Evolutionary conservation across 1,284 basidiomycete genomes (phyloP), one percentile per base, ranked within the genome.

Genomic region (Ceratobasidium sp.): DNA sequence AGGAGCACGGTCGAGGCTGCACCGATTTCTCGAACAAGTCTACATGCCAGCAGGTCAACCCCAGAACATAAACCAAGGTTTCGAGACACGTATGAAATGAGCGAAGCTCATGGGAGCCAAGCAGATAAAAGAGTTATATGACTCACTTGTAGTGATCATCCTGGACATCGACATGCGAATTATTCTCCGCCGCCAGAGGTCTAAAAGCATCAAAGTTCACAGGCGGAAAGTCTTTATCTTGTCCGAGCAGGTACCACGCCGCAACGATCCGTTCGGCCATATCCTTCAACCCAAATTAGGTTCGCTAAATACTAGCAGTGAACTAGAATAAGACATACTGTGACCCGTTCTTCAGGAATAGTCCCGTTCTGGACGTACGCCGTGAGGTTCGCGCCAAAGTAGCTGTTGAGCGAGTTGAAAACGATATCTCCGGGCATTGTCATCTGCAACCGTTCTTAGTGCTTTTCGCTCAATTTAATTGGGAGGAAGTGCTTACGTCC

Each of bases 1-100:
- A 97, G 87, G 38, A 97, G 86, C 10, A 96, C 92, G 1, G 91
- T 92, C 60, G 92, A 92, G 0, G 92, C 92, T 0, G 91, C 89
- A 16, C 92, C 94, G 44, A 96, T 90, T 82, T 93, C 87, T 41
- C 93, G 88, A 12, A 95, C 92, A 48, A 94, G 81, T 48, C 71
- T 77, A 50, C 38, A 38, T 8, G 38, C 38, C 38, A 38, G 38
- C 38, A 38, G 38, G 38, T 38, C 8, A 38, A 38, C 8, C n/a
- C n/a, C n/a, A n/a, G 8, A 38, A 38, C 8, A 38, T 38, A 38
- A 3, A 38, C n/a, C n/a, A n/a, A n/a, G 38, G 38, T 3, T 38
- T 38, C 38, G 38, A 38, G 38, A 38, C 38, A 38, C 12, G 7
- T 20, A 38, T 8, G 38, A 38, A 38, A 38, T 38, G 38, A 38